Evolutionary conservation across 768 basidiomycete species (phyloP), one percentile per base, ranked within the genome.

Genomic region (Kwoniella dendrophila): DNA sequence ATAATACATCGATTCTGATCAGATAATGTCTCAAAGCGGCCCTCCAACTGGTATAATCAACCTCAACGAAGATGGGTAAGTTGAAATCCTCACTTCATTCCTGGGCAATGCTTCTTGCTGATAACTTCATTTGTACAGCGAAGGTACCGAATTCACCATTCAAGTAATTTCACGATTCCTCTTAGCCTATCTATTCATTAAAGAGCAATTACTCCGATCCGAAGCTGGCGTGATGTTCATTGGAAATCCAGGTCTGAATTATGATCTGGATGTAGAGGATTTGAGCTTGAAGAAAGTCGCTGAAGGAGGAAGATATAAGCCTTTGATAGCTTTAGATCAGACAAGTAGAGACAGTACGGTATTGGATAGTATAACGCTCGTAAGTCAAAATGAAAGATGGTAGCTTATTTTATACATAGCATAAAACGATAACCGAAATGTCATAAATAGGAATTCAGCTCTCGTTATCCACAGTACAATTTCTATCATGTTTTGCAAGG

Each of bases 81-180:
- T 60, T 32, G 4, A 22, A 26, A 27, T 47, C 20, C 40, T 6
- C 12, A 10, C 33, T 14, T 20, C 18, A n/a, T 22, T 40, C 11
- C 2, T 40, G 43, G 30, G 10, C 34, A 33, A n/a, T 20, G 16
- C 20, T 52, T 20, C n/a, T 30, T 38, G n/a, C 49, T 27, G 11
- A 60, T 50, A 34, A 7, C 14, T 27, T 38, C 27, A 36, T 32
- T n/a, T n/a, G n/a, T n/a, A 55, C 27, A 44, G 41, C 20, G 43
- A 47, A 36, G 55, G 26, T 10, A 40, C 18, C 11, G 63, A 43
- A 22, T 70, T 70, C 45, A 54, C 66, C 20, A 43, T 70, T 34
- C 69, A 70, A 48, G 56, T 44, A 2, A 7, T 62, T n/a, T 70
- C 69, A 8, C 62, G 69, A n/a, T 70, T 70, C 59, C 59, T 45